These are phyloP conservation scores for Fibroporia radiculosa DNA, from an alignment of 768 basidiomycete genomes.

Conservation along the genomic window DNA sequence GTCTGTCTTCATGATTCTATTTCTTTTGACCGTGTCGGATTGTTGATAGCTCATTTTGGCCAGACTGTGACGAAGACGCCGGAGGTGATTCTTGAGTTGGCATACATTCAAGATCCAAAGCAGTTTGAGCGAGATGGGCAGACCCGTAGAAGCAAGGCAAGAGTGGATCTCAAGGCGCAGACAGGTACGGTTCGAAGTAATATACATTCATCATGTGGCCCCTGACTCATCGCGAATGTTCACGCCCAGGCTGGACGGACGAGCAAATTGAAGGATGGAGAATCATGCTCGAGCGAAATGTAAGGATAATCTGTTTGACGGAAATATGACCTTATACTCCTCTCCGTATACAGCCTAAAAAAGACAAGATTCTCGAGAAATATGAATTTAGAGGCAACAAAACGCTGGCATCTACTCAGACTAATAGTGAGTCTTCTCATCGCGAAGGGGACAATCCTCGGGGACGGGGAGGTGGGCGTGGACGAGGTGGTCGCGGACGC, in stretches of 20 bases:
- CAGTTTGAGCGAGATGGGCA: conserved; percentile 70
- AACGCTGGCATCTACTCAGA: background rate
- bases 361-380: conserved; percentile 66
- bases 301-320: conserved; percentile 31
- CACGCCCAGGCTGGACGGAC: conserved; percentile 54
- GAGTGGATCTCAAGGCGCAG: conserved; percentile 56
- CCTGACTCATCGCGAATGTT: conserved; percentile 1
- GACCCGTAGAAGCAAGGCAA: conserved; percentile 61
- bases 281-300: conserved; percentile 84
- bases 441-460: conserved; percentile 17
- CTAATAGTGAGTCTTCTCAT: background rate
- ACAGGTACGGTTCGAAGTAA: conserved; percentile 41
- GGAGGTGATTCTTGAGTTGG: conserved; percentile 66
- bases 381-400: conserved; percentile 72
- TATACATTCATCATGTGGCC: background rate
- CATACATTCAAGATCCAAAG: conserved; percentile 68
- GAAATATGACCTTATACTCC: background rate
- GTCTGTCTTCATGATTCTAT: background rate
- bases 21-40: background rate
- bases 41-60: conserved; percentile 4
- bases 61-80: conserved; percentile 23
- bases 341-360: conserved; percentile 44
- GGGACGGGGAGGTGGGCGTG: conserved; percentile 34
- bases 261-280: conserved; percentile 92
- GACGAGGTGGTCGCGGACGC: conserved; percentile 29